Base-by-base conservation (phyloP, 1,284 basidiomycete species). In the Apiotrichum sp. region DNA sequence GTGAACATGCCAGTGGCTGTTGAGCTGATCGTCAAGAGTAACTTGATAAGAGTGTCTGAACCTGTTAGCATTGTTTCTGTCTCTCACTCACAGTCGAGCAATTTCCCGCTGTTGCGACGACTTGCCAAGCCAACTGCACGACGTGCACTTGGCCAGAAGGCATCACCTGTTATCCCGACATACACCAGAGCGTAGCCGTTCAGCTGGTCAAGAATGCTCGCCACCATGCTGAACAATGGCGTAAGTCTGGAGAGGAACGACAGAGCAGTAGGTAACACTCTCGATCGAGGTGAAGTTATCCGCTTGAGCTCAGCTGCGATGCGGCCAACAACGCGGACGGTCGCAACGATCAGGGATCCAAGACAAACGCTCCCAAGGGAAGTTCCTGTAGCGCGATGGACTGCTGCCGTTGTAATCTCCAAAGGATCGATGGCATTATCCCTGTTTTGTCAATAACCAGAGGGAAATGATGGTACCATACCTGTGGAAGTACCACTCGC, bases 401-500 rank as follows among this genome's bases (percentile, higher is more conserved):
- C 78, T 0, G 89, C 87, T 1, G 87, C 84, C 45, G 88, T 87
- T 32, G 90, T 86, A 3, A 84, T 81, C 58, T 75, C 73, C 16
- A 79, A 78, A 3, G 79, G 68, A 41, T 79, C 76, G 13, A 81
- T 80, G 48, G 85, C 86, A 59, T 14, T 53, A 7, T 62, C 58
- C 8, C 61, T 62, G 42, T 6, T 11, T 38, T 16, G 51, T 29
- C 56, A 60, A 36, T 6, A 7, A 36, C n/a, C 40, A 6, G 10
- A 38, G 13, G 36, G 14, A 8, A 6, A 32, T 10, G 6, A 6
- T 32, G 13, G 52, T 36, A 33, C 38, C 83, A 70, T 69, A 89
- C 85, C 88, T 82, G 47, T 87, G 82, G 68, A 92, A 95, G 71
- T 95, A 96, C 91, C 92, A 97, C 42, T 87, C 85, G 1, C 90